phyloP scores from a whole-genome alignment of 371 early-diverging fungal genomes.

The Mortierella sp. region DNA sequence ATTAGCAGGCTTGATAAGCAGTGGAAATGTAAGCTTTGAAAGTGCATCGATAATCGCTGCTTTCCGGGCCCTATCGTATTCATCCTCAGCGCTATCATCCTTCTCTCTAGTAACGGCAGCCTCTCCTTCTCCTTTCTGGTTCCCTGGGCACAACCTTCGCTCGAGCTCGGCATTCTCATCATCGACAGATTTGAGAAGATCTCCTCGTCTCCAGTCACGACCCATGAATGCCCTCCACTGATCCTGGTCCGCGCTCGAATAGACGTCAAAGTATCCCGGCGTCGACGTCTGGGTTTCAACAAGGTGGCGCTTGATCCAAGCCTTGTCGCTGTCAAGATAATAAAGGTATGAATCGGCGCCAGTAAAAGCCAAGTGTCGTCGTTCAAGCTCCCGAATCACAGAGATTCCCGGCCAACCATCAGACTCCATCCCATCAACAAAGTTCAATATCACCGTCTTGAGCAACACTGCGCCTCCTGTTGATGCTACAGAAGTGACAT shows the following conservation, averaged over 20 bases:
- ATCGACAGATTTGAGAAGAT: background rate
- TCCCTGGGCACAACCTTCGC: background rate
- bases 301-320: constrained; percentile 37
- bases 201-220: background rate
- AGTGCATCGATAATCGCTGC: constrained; percentile 19
- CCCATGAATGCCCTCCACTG: background rate
- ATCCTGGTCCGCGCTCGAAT: background rate
- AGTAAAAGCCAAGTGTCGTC: constrained; percentile 26
- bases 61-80: background rate
- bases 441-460: constrained; percentile 36
- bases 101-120: too few species aligned
- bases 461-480: background rate
- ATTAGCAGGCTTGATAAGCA: constrained; percentile 45
- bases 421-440: constrained; percentile 43
- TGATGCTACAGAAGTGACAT: too few species aligned
- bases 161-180: constrained; percentile 16
- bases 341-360: constrained; percentile 34
- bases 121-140: too few species aligned
- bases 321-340: constrained; percentile 42
- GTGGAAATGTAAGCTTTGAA: constrained; percentile 29
- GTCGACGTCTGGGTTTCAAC: constrained; percentile 28
- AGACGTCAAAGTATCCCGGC: constrained; percentile 34
- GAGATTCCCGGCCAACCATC: constrained; percentile 42
- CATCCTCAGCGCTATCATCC: too few species aligned
- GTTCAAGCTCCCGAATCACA: constrained; percentile 26